phyloP scores from a whole-genome alignment of 2,329 filamentous ascomycete genomes.

The Huntiella decipiens region DNA sequence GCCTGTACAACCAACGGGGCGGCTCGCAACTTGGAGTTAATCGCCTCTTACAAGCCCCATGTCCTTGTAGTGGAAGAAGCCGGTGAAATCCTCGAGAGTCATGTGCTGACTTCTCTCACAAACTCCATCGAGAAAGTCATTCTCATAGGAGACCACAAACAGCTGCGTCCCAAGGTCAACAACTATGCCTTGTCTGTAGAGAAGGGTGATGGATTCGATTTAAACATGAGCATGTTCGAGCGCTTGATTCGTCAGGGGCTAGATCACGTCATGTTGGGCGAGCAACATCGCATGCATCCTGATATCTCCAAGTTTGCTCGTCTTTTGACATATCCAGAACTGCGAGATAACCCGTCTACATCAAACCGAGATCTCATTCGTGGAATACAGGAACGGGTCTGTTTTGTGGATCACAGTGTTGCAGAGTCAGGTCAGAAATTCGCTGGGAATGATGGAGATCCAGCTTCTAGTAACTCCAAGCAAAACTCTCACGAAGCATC shows the following conservation, averaged over 20 bases:
- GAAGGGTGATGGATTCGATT: constrained; percentile 25
- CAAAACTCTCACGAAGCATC: constrained; percentile 45
- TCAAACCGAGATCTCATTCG: constrained; percentile 25
- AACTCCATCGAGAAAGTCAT: constrained; percentile 41
- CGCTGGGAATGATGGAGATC: constrained; percentile 29
- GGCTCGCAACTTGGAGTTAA: constrained; percentile 37
- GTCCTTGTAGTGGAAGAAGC: constrained; percentile 53
- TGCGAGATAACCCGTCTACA: constrained; percentile 36
- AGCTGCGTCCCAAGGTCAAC: constrained; percentile 48
- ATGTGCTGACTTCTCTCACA: constrained; percentile 37
- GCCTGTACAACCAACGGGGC: constrained; percentile 54
- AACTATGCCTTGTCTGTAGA: constrained; percentile 43
- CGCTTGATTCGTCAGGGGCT: constrained; percentile 38
- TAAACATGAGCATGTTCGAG: constrained; percentile 43
- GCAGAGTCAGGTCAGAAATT: constrained; percentile 1
- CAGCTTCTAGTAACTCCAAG: constrained; percentile 19
- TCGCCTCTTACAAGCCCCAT: constrained; percentile 34
- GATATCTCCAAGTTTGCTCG: constrained; percentile 44
- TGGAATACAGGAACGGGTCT: constrained; percentile 39
- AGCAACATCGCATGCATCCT: constrained; percentile 51
- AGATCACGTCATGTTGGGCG: constrained; percentile 31
- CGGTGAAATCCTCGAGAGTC: constrained; percentile 47
- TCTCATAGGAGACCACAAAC: constrained; percentile 55
- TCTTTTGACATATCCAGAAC: constrained; percentile 39
- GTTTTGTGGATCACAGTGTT: constrained; percentile 43